Percentiles rank a stretch among this genome's conserved stretches.
phyloP scores from a whole-genome alignment of 2,329 filamentous ascomycete genomes.

The Venturia aucupariae region DNA sequence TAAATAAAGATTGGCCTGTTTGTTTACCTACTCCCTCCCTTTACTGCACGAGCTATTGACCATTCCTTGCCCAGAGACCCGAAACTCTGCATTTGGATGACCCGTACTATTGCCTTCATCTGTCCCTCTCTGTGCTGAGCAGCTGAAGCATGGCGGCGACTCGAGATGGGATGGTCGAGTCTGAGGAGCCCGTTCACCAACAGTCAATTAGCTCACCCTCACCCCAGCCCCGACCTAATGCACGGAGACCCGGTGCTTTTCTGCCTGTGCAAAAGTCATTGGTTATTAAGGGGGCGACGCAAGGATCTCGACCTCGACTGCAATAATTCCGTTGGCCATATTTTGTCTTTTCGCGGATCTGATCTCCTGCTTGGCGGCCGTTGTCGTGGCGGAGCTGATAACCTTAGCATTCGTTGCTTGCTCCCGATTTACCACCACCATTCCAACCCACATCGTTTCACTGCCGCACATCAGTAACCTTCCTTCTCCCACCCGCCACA shows the following conservation, averaged over 20 bases:
- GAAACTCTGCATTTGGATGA: background rate
- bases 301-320: background rate
- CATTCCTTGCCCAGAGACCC: background rate
- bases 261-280: background rate
- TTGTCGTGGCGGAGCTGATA: slow-evolving; percentile 1
- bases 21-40: background rate
- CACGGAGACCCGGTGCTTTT: background rate
- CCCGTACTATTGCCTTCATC: background rate
- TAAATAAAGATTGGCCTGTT: background rate
- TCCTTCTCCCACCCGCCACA: background rate
- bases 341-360: background rate
- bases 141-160: background rate
- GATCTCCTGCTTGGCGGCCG: background rate
- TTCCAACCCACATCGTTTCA: background rate
- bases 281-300: background rate
- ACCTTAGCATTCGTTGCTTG: background rate
- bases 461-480: background rate
- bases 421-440: background rate
- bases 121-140: no score
- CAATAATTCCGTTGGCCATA: background rate
- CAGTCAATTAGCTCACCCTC: background rate
- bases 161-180: background rate
- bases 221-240: background rate
- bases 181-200: no score
- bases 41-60: slow-evolving; percentile 1